Percentiles rank a stretch among this genome's conserved stretches.
Evolutionary conservation across 176 grass and related monocot species (phyloP).

Genomic region (Chrysopogon serrulatus): DNA sequence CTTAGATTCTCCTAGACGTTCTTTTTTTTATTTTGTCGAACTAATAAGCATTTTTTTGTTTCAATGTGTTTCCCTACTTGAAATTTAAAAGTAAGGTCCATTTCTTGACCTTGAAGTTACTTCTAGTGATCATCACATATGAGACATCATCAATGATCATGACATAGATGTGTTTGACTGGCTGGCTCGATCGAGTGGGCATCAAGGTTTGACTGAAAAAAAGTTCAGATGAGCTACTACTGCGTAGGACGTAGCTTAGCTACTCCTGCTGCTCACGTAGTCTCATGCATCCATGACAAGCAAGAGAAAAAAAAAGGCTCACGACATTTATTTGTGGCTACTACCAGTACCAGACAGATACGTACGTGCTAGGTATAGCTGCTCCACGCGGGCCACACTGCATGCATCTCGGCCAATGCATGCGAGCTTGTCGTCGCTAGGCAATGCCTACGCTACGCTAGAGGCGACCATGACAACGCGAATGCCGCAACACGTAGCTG

Average conservation of each 20-base stretch:
- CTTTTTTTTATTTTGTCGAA: too few relatives aligned
- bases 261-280: background rate
- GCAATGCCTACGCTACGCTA: background rate
- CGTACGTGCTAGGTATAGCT: too few relatives aligned
- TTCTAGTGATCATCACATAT: background rate
- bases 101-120: slow-evolving; percentile 23
- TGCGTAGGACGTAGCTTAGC: background rate
- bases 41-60: too few relatives aligned
- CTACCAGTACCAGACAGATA: background rate
- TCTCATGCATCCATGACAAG: background rate
- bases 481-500: background rate
- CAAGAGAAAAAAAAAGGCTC: background rate
- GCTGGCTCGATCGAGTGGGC: slow-evolving; percentile 14
- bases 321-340: background rate
- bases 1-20: background rate
- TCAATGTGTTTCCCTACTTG: background rate
- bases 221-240: slow-evolving; percentile 4
- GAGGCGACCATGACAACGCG: background rate
- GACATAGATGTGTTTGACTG: background rate
- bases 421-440: background rate
- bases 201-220: slow-evolving; percentile 24
- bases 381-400: too few relatives aligned
- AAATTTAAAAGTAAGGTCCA: background rate
- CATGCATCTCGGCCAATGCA: too few relatives aligned
- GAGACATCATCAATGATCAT: background rate